Evolutionary conservation across 2,329 filamentous ascomycete species (phyloP).

Genomic region (Waltergamsia citrina): DNA sequence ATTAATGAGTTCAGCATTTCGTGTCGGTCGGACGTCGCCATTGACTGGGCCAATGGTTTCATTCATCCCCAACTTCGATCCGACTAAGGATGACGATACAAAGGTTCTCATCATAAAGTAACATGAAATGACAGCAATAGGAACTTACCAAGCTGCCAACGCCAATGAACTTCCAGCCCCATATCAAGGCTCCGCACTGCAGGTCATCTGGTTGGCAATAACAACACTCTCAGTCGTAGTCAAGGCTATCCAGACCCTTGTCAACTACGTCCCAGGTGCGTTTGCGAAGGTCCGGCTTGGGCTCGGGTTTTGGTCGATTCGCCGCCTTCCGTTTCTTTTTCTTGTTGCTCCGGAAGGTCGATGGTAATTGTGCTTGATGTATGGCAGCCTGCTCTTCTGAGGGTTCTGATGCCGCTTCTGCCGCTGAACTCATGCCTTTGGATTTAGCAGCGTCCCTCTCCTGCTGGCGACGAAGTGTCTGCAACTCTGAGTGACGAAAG

Average conservation of each 20-base stretch:
- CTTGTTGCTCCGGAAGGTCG: slow-evolving; percentile 12
- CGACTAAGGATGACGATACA: slow-evolving; percentile 98
- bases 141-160: too few relatives aligned
- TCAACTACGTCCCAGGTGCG: slow-evolving; percentile 60
- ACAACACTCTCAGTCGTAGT: slow-evolving; percentile 50
- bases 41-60: slow-evolving; percentile 18
- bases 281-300: slow-evolving; percentile 54
- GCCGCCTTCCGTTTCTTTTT: slow-evolving; percentile 28
- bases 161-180: too few relatives aligned
- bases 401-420: background rate
- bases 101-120: slow-evolving; percentile 68
- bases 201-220: background rate
- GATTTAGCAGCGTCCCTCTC: slow-evolving; percentile 18
- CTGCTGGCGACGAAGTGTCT: slow-evolving; percentile 52
- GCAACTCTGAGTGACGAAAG: slow-evolving; percentile 82
- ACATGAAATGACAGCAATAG: too few relatives aligned
- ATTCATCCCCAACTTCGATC: slow-evolving; percentile 33
- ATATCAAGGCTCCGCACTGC: too few relatives aligned
- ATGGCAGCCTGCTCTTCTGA: background rate
- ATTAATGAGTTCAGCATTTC: slow-evolving; percentile 42
- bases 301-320: slow-evolving; percentile 29
- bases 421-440: background rate
- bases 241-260: slow-evolving; percentile 46
- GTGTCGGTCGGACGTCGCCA: slow-evolving; percentile 20
- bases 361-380: slow-evolving; percentile 2